A percentile compares a stretch with the other conserved stretches of the same genome.
These are phyloP conservation scores for Clitoria ternatea DNA, from an alignment of 306 rosid genomes.

Conservation along the genomic window DNA sequence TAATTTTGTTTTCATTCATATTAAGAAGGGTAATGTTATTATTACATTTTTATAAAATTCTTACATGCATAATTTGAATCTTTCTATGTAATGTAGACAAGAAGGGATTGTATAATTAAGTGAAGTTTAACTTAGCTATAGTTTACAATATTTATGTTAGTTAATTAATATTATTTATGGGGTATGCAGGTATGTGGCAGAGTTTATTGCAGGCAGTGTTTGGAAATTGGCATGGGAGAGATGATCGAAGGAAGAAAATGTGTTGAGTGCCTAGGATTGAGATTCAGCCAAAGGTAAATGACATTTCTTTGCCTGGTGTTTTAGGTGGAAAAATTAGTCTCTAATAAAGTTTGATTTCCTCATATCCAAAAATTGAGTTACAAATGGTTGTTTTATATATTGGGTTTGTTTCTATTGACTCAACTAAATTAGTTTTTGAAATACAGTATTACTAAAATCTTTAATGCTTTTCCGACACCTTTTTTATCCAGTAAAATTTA, in stretches of 20 bases:
- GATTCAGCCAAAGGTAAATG: conserved; percentile 80
- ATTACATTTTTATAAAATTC: not conserved
- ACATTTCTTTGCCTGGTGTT: not conserved
- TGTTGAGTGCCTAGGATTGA: conserved; percentile 66
- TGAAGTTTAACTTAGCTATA: not conserved
- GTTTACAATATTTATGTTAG: not conserved
- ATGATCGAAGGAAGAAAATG: conserved; percentile 94
- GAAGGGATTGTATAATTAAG: not conserved
- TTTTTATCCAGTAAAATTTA: no score
- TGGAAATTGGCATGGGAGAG: conserved; percentile 77
- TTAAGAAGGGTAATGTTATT: not conserved
- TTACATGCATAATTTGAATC: not conserved
- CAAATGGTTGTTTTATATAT: no score
- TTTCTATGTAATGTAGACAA: not conserved
- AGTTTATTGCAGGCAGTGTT: conserved; percentile 76
- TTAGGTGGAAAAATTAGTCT: not conserved
- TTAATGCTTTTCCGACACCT: no score
- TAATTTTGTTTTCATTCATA: not conserved
- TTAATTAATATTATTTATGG: not conserved
- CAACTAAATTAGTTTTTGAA: no score
- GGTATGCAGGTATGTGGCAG: conserved; percentile 82
- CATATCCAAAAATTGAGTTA: no score
- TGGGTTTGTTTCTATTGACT: no score
- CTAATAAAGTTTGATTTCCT: no score
- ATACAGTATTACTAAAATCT: no score